phyloP scores from a whole-genome alignment of 2,329 filamentous ascomycete species.

The Fusarium nurragi region DNA sequence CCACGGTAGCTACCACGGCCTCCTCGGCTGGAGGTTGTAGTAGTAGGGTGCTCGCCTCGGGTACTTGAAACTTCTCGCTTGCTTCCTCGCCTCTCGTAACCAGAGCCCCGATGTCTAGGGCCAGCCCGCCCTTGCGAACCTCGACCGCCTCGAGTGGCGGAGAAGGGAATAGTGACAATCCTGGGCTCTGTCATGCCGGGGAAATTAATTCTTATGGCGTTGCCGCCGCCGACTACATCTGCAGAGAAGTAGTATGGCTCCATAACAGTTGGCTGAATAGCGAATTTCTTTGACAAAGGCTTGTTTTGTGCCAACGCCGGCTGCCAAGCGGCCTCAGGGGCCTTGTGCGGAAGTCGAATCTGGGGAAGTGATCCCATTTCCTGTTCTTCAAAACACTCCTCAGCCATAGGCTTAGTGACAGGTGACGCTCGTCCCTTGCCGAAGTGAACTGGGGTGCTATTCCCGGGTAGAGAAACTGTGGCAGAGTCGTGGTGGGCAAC shows the following conservation, averaged over 20 bases:
- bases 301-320: slow-evolving; percentile 65
- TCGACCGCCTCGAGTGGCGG: slow-evolving; percentile 47
- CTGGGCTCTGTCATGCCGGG: slow-evolving; percentile 55
- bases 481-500: slow-evolving; percentile 60
- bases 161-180: slow-evolving; percentile 52
- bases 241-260: slow-evolving; percentile 50
- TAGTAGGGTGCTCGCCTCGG: slow-evolving; percentile 41
- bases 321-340: slow-evolving; percentile 71
- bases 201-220: slow-evolving; percentile 53
- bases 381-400: slow-evolving; percentile 83
- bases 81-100: slow-evolving; percentile 45
- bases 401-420: slow-evolving; percentile 75
- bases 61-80: slow-evolving; percentile 49
- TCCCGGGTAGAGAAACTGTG: slow-evolving; percentile 73
- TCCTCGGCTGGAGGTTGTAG: slow-evolving; percentile 44
- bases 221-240: slow-evolving; percentile 49
- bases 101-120: slow-evolving; percentile 46
- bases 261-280: slow-evolving; percentile 51
- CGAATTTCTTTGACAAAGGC: slow-evolving; percentile 62
- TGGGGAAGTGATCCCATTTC: slow-evolving; percentile 81
- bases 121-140: slow-evolving; percentile 40
- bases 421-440: slow-evolving; percentile 56
- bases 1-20: slow-evolving; percentile 54
- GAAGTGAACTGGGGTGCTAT: slow-evolving; percentile 35
- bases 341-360: slow-evolving; percentile 71